Evolutionary conservation across 192 early-diverging fungal genomes (phyloP).

Genomic region (Coemansia sp.): DNA sequence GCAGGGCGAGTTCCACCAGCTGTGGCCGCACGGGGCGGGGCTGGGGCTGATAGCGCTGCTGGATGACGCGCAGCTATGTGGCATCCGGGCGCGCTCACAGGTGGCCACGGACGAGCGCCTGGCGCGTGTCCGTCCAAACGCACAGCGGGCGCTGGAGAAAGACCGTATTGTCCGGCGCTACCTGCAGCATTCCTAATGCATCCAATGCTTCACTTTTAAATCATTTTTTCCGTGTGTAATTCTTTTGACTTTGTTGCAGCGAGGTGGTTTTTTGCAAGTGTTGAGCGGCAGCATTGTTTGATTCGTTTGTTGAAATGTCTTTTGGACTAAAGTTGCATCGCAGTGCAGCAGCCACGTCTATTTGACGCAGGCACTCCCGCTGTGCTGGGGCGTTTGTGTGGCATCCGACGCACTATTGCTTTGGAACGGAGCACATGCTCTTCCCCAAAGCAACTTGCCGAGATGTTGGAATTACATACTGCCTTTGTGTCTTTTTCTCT

Average conservation of each 20-base stretch:
- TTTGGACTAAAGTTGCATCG: too few relatives aligned
- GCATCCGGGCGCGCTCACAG: conserved; percentile 13
- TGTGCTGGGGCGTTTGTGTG: background rate
- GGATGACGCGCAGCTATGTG: conserved; percentile 32
- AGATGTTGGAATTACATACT: background rate
- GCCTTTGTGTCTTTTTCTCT: background rate
- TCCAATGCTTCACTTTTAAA: background rate
- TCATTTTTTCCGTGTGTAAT: background rate
- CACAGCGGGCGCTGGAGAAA: conserved; percentile 12
- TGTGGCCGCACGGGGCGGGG: conserved; percentile 39
- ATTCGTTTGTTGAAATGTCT: background rate
- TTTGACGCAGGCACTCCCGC: background rate
- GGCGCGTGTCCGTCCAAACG: background rate
- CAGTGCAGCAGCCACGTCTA: background rate
- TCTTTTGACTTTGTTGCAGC: background rate
- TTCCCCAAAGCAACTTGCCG: too few relatives aligned
- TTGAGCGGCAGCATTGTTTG: too few relatives aligned
- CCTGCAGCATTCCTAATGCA: too few relatives aligned
- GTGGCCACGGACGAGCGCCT: conserved; percentile 13
- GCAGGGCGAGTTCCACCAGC: conserved; percentile 15
- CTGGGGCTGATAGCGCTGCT: conserved; percentile 41
- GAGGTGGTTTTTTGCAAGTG: conserved; percentile 2
- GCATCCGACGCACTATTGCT: background rate
- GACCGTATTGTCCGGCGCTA: conserved; percentile 31
- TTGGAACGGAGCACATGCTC: background rate